Base-by-base conservation (phyloP, 1,284 basidiomycete genomes). In the Leccinum brunneo-olivaceum region DNA sequence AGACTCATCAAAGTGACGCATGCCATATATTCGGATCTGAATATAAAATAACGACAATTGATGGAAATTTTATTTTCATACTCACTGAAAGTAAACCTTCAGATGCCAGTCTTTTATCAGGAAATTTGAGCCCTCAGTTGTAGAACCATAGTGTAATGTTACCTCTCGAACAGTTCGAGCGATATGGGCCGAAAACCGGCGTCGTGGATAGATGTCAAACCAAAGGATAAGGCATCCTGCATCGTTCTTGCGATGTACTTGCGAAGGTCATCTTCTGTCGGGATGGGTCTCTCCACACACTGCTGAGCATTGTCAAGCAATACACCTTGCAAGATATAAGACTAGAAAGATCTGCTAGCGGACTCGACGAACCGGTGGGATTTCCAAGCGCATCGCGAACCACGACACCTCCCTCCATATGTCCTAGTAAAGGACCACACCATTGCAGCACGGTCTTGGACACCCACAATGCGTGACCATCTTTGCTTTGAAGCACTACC, bases 381-480 rank as follows among this genome's bases (percentile, higher is more conserved):
- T 72, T 64, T 11, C 88, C 87, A 19, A 68, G 44, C 0, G 60
- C 61, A 60, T 90, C 81, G 4, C 87, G 78, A 6, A 91, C 63
- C 37, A 95, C 85, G 24, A 24, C 6, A 24, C 92, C 93, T 10
- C 92, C 92, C 39, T 88, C 81, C 2, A 92, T 73, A 34, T 70
- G 62, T 14, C 74, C 67, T 1, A 83, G 82, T 6, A 88, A 73
- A 12, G 77, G 72, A n/a, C 71, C 65, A 51, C 86, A 79, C 4
- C 64, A 55, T 39, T 75, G 65, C 5, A 94, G 65, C 2, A 84
- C 73, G 35, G 62, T 69, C 14, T 68, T 64, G 14, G 87, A 90
- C 5, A 92, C 79, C 92, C 92, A 96, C 4, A 89, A 68, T 0
- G 90, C 90, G 64, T 95, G 92, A 6, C 85, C 84, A 60, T 96